These are phyloP conservation scores for Murraya koenigii DNA, from an alignment of 345 rosid genomes.

Conservation along the genomic window DNA sequence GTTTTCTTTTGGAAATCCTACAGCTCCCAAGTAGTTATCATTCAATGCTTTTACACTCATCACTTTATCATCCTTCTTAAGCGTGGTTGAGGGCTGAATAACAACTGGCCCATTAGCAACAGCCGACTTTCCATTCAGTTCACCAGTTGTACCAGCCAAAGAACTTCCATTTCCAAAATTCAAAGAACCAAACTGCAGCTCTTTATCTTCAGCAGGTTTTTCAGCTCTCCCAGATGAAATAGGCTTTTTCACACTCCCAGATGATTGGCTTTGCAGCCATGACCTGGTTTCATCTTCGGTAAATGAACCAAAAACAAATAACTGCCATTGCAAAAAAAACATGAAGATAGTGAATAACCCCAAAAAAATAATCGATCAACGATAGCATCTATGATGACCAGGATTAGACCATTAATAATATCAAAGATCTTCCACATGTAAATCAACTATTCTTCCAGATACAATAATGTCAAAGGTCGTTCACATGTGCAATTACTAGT, in stretches of 20 bases:
- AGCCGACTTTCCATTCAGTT: conserved; percentile 23
- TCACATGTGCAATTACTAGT: neutral
- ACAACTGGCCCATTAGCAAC: conserved; percentile 31
- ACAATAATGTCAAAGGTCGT: neutral
- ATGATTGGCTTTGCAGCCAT: conserved; percentile 37
- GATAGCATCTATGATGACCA: neutral
- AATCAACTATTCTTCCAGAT: neutral
- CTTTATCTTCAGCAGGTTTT: conserved; percentile 39
- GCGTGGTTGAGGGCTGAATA: conserved; percentile 32
- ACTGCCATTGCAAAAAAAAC: conserved; percentile 29
- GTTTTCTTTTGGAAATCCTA: conserved; percentile 34
- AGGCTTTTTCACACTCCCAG: conserved; percentile 43
- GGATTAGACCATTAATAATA: neutral
- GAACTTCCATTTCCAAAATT: conserved; percentile 34
- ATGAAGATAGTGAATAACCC: conserved; percentile 3
- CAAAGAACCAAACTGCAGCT: conserved; percentile 55
- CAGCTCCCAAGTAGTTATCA: conserved; percentile 19
- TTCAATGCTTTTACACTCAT: conserved; percentile 20
- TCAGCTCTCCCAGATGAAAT: conserved; percentile 38
- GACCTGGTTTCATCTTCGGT: conserved; percentile 83
- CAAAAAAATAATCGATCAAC: neutral
- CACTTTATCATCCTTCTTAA: conserved; percentile 28
- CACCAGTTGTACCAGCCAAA: conserved; percentile 37
- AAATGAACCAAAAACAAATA: conserved; percentile 82
- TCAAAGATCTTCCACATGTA: neutral